Base-by-base conservation (phyloP, 148 eudicot species). In the Selenicereus undatus region DNA sequence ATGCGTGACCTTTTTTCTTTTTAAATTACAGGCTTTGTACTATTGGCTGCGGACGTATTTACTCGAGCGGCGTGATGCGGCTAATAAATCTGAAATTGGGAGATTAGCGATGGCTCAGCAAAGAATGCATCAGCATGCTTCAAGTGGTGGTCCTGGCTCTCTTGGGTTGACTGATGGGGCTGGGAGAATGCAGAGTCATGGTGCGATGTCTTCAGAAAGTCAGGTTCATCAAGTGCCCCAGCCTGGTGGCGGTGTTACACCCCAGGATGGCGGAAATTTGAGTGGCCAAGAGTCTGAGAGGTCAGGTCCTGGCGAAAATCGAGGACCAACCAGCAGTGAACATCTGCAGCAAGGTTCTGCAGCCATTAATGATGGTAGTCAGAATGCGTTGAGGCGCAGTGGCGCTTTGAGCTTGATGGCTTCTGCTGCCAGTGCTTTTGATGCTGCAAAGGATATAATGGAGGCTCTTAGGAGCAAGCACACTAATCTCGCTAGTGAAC, bases 391-490 rank as follows among this genome's bases (percentile, higher is more conserved):
- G 72, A 90, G 97, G 84, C 99, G 98, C 80, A 90, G 84, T 76
- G 89, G 90, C 78, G 95, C 97, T 73, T 80, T 93, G 81, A 91
- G 90, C 73, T 83, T 93, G 78, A 91, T 92, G 90, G 99, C 95
- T 80, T 93, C 97, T 74, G 99, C 97, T 85, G 95, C 97, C 81
- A 92, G 94, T 85, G 98, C 98, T 30, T 96, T 93, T 83, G 99
- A 94, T 86, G 92, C 99, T 78, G 99, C 98, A 22, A 96, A 94
- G 82, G 98, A 96, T 84, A 94, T 96, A 74, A 96, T 96, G 99
- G 99, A 96, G 89, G 90, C 99, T 80, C 95, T 96, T 69, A 88
- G 98, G 87, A 94, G 98, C 93, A 96, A 96, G 82, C 99, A 96
- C 89, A 86, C 91, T 74, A 96, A 96, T 90, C 90, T 96, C 85